phyloP scores from a whole-genome alignment of 164 flowering plant genomes.

The Akebia trifoliata region DNA sequence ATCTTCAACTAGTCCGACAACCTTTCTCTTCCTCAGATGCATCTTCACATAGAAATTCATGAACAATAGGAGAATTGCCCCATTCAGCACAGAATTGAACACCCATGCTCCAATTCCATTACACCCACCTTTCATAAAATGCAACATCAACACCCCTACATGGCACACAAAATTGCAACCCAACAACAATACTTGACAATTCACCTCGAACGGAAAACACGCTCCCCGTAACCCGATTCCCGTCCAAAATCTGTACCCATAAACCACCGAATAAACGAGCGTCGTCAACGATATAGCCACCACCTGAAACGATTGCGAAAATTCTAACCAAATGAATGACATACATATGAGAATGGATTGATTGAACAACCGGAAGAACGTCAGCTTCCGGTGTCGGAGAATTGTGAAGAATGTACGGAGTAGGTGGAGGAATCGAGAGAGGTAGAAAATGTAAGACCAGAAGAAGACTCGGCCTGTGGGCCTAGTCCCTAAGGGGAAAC shows the following conservation, averaged over 20 bases:
- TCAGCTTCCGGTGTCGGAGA: conserved; percentile 39
- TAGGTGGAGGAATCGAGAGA: conserved; percentile 67
- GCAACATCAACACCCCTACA: conserved; percentile 61
- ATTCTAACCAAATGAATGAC: conserved; percentile 86
- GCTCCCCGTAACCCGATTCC: conserved; percentile 55
- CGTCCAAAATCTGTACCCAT: conserved; percentile 77
- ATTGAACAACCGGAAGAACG: conserved; percentile 49
- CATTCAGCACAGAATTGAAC: conserved; percentile 53
- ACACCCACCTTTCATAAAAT: conserved; percentile 70
- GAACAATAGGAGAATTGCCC: conserved; percentile 32
- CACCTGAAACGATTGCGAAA: conserved; percentile 87
- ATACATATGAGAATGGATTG: conserved; percentile 41
- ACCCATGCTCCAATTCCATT: conserved; percentile 85
- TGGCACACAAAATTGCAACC: conserved; percentile 62
- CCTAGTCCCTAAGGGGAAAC: conserved; percentile 85
- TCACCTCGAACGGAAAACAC: conserved; percentile 53
- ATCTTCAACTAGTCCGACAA: too few relatives aligned
- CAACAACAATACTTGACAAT: conserved; percentile 53
- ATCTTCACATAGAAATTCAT: conserved; percentile 42
- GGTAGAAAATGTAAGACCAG: conserved; percentile 79
- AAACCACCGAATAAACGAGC: conserved; percentile 45
- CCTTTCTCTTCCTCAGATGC: conserved; percentile 21
- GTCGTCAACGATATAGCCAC: conserved; percentile 55
- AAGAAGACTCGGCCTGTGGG: conserved; percentile 86
- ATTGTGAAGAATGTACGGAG: conserved; percentile 44